Conservation (phyloP, 108 stramenopile genomes). For the Skeletonema tropicum region DNA sequence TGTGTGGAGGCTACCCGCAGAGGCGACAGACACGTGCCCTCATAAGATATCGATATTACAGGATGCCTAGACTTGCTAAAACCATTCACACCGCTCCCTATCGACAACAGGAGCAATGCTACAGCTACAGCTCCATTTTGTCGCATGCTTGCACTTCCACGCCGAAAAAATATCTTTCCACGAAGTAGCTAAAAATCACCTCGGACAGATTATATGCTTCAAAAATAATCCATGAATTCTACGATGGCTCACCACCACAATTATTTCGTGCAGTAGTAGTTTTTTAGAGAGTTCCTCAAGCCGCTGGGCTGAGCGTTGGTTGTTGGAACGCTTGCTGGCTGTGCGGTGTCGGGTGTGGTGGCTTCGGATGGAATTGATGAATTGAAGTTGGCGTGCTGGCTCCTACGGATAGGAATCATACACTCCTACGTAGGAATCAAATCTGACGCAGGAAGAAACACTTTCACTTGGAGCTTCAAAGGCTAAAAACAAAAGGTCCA, state of each 20-base stretch:
- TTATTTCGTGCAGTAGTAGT: neutral
- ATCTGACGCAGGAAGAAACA: too few species aligned
- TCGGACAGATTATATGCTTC: neutral
- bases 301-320: neutral
- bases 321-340: neutral
- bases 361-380: too few species aligned
- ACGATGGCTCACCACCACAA: neutral
- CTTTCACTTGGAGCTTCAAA: too few species aligned
- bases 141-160: neutral
- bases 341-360: too few species aligned
- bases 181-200: neutral
- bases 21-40: slow-evolving; percentile 19
- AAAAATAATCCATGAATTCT: neutral
- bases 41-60: slow-evolving; percentile 7
- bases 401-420: neutral
- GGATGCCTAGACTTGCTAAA: slow-evolving; percentile 11
- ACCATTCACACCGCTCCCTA: neutral
- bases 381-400: neutral
- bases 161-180: slow-evolving; percentile 3
- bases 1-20: slow-evolving; percentile 31
- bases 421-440: neutral
- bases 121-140: neutral
- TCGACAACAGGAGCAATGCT: slow-evolving; percentile 2
- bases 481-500: too few species aligned
- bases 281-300: neutral